Conservation (phyloP, 192 early-diverging fungal genomes). For the Backusella westeae region DNA sequence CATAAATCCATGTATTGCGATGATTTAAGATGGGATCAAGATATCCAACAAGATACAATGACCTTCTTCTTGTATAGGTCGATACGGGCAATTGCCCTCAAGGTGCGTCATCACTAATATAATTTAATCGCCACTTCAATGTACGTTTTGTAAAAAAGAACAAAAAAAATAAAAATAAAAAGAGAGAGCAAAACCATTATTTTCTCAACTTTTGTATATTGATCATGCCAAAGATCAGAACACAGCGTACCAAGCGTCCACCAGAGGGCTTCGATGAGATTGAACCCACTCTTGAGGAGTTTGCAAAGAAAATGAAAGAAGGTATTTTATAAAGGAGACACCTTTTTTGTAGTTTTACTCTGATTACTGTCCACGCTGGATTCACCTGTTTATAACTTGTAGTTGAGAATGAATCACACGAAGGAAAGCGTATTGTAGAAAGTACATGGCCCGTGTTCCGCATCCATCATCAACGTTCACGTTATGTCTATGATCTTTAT, state of each 20-base stretch:
- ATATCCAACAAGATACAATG: background rate
- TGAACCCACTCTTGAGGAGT: slow-evolving; percentile 89
- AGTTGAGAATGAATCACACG: slow-evolving; percentile 94
- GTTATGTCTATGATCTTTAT: slow-evolving; percentile 96
- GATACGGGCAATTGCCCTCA: background rate
- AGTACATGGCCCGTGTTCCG: slow-evolving; percentile 93
- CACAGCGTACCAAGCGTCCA: slow-evolving; percentile 75
- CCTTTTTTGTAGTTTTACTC: background rate
- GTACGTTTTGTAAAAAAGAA: background rate
- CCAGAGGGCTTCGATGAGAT: slow-evolving; percentile 96
- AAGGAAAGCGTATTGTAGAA: slow-evolving; percentile 93
- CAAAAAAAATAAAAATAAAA: background rate
- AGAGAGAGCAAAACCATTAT: background rate
- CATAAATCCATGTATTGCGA: no score
- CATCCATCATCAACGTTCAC: slow-evolving; percentile 95
- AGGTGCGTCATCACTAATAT: background rate
- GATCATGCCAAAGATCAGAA: slow-evolving; percentile 75
- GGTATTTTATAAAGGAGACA: slow-evolving; percentile 41
- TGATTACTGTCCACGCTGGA: background rate
- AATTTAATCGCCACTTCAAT: slow-evolving; percentile 1
- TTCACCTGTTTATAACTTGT: slow-evolving; percentile 3
- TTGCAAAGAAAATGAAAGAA: slow-evolving; percentile 94
- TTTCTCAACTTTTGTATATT: background rate
- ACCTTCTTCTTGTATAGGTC: background rate
- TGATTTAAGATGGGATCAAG: no score